A percentile compares a stretch with the other conserved stretches of the same genome.
These are phyloP conservation scores for Skeletonema potamos DNA, from an alignment of 108 stramenopile genomes.

Conservation along the genomic window DNA sequence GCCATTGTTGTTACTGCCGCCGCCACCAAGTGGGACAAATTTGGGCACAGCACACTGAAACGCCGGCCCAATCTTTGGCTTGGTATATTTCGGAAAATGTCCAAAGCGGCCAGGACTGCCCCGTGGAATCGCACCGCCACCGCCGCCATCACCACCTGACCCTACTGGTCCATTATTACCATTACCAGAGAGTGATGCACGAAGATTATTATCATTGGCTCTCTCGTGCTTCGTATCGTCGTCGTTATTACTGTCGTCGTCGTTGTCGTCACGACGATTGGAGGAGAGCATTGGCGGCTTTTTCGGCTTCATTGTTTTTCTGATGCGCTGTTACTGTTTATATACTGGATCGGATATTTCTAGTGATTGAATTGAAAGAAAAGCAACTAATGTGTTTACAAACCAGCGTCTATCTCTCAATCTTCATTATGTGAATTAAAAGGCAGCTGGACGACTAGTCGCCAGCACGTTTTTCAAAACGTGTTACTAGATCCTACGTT, in stretches of 20 bases:
- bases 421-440: no score
- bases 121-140: not conserved
- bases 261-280: not conserved
- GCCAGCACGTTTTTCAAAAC: not conserved
- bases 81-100: slow-evolving; percentile 43
- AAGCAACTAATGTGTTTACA: not conserved
- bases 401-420: no score
- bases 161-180: no score
- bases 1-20: not conserved
- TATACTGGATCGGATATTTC: no score
- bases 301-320: no score
- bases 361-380: no score
- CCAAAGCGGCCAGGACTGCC: slow-evolving; percentile 18
- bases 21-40: slow-evolving; percentile 6
- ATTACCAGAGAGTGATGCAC: not conserved
- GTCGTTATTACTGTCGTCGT: not conserved
- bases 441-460: not conserved
- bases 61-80: slow-evolving; percentile 36
- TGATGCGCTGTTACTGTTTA: no score
- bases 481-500: not conserved
- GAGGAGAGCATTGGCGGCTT: not conserved
- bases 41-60: slow-evolving; percentile 40
- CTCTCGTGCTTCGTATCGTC: not conserved
- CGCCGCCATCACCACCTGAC: not conserved
- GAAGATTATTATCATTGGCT: not conserved